Base-by-base conservation (phyloP, 2,329 filamentous ascomycete genomes). In the Sordariomycetes sp. region DNA sequence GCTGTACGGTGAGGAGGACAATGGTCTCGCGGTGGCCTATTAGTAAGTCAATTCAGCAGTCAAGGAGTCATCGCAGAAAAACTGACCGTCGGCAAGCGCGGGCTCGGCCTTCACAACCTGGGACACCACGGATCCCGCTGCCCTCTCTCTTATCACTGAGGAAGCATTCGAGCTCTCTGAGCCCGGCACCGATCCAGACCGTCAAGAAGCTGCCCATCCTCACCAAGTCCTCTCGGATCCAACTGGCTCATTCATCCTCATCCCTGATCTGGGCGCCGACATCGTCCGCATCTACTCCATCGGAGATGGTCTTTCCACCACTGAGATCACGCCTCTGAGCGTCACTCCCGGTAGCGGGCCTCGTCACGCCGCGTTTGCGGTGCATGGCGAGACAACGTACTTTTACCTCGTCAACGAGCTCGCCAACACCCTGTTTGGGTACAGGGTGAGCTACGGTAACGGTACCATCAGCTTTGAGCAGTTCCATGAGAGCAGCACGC, bases 201-300 rank as follows among this genome's bases (percentile, higher is more conserved):
- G 72, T 33, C 75, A 82, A 53, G 61, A 71, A 27, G 60, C 65
- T 6, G 61, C 78, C 3, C 75, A 80, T 48, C 77, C 78, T 14
- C 79, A 84, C 53, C 59, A 80, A 48, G 68, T 72, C n/a, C 51
- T 81, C 33, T 49, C 79, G 21, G 80, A 85, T 49, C 80, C 79
- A 6, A 79, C 73, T 3, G 71, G 69, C 6, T 47, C 62, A n/a
- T 85, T 71, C 51, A 46, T 83, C 19, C 47, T 83, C 8, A 67
- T 76, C 8, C 78, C 79, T 2, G 81, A 85, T 44, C 64, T 87
- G 5, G 75, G 80, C 26, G 65, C 70, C 37, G 81, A 85, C 45
- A 46, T 74, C 6, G 53, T 84, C 31, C 75, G 72, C 41, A 55
- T 61, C 37, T 84, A 72, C 50, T 48, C 57, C 35, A 63, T 80